phyloP scores from a whole-genome alignment of 2,329 filamentous ascomycete species.

The Microcyclospora tardicrescens region DNA sequence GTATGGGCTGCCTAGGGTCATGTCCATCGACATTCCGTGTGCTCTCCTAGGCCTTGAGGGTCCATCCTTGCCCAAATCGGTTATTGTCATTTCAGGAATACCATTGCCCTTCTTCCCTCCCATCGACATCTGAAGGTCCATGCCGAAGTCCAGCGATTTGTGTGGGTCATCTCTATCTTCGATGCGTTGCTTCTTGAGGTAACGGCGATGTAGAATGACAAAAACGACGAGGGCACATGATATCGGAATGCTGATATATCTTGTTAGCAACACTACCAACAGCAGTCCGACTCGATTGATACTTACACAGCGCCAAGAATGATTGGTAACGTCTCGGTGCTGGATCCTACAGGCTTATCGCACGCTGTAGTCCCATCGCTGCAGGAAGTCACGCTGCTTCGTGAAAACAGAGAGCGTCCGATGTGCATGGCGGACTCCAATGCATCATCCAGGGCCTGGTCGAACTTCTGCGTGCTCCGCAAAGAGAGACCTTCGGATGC shows the following conservation, averaged over 20 bases:
- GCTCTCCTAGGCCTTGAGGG: constrained; percentile 12
- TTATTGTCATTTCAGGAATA: constrained; percentile 45
- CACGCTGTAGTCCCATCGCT: constrained; percentile 15
- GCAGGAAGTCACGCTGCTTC: constrained; percentile 9
- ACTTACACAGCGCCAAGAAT: constrained; percentile 24
- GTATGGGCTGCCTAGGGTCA: constrained; percentile 74
- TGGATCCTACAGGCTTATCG: constrained; percentile 16
- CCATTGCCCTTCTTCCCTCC: constrained; percentile 29
- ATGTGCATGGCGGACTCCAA: too few relatives aligned
- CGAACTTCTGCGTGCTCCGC: too few relatives aligned
- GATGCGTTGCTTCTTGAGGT: constrained; percentile 53
- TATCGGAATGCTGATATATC: constrained; percentile 57
- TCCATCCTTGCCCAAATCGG: constrained; percentile 20
- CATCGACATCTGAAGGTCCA: constrained; percentile 37
- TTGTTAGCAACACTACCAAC: constrained; percentile 11
- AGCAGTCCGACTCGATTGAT: neutral
- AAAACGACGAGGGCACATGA: constrained; percentile 53
- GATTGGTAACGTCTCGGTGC: constrained; percentile 20
- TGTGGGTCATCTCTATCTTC: constrained; percentile 83
- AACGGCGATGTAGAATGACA: constrained; percentile 65
- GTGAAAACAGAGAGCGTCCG: too few relatives aligned
- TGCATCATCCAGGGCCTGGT: too few relatives aligned
- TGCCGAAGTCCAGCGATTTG: constrained; percentile 83
- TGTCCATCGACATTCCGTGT: constrained; percentile 45
- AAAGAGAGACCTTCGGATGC: too few relatives aligned